Conservation (phyloP, 1,284 basidiomycete species). For the Malassezia globosa region DNA sequence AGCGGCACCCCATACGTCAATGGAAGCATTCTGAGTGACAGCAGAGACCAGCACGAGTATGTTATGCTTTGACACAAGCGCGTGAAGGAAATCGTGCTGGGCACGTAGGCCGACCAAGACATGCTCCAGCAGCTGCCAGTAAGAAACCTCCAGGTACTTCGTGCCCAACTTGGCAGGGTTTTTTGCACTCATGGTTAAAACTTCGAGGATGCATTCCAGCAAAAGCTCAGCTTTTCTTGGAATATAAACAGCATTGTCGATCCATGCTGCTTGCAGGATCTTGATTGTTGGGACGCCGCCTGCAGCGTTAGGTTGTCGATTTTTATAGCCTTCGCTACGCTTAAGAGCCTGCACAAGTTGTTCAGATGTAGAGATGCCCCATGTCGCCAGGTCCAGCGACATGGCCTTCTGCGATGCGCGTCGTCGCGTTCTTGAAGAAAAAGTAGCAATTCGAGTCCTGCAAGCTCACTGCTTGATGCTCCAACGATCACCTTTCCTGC, state of each 20-base stretch:
- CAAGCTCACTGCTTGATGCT: too few relatives aligned
- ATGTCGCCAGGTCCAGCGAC: constrained; percentile 16
- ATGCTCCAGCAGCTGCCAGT: constrained; percentile 23
- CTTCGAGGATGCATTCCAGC: constrained; percentile 25
- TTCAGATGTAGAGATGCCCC: constrained; percentile 31
- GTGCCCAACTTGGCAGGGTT: constrained; percentile 1
- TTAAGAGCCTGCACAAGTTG: constrained; percentile 32
- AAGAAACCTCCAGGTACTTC: constrained; percentile 3
- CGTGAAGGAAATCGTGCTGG: not conserved
- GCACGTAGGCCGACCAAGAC: constrained; percentile 3
- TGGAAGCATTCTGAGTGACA: not conserved
- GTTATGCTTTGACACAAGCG: constrained; percentile 3
- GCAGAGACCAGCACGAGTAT: not conserved
- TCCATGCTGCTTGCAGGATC: constrained; percentile 22
- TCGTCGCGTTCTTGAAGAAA: too few relatives aligned
- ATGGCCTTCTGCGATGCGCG: too few relatives aligned
- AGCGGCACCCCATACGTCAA: not conserved
- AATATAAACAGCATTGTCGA: constrained; percentile 18
- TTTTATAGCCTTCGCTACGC: constrained; percentile 3
- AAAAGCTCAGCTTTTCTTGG: constrained; percentile 30
- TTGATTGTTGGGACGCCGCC: constrained; percentile 1
- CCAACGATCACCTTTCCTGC: too few relatives aligned
- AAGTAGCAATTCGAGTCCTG: too few relatives aligned
- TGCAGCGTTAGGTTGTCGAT: not conserved
- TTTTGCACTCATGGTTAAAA: constrained; percentile 21